Evolutionary conservation across 2,329 filamentous ascomycete genomes (phyloP).

Genomic region (Paecilomyces sp.): DNA sequence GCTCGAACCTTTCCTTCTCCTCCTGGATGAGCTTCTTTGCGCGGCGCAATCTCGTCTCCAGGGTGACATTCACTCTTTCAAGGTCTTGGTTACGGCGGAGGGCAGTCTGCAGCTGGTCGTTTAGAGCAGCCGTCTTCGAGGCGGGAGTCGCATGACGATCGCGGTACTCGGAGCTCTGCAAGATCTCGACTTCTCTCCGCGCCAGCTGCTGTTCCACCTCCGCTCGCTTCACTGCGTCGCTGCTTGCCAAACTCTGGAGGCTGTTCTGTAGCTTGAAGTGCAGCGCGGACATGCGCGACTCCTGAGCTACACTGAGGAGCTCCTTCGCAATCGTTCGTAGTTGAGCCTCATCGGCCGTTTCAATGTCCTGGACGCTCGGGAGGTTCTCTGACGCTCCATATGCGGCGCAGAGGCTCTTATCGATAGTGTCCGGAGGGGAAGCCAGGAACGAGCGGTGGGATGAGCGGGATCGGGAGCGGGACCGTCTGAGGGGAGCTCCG

Average conservation of each 20-base stretch:
- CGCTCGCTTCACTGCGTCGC: slow-evolving; percentile 77
- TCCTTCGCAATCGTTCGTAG: slow-evolving; percentile 49
- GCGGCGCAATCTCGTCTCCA: slow-evolving; percentile 60
- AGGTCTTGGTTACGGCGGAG: slow-evolving; percentile 57
- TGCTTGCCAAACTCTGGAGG: slow-evolving; percentile 73
- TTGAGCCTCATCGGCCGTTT: slow-evolving; percentile 43
- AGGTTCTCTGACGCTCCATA: slow-evolving; percentile 38
- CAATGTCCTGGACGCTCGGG: slow-evolving; percentile 46
- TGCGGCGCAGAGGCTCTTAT: slow-evolving; percentile 33
- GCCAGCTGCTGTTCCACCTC: slow-evolving; percentile 88
- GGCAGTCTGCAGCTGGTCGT: slow-evolving; percentile 52
- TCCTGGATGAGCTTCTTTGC: slow-evolving; percentile 74
- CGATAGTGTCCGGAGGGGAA: slow-evolving; percentile 43
- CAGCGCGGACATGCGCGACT: slow-evolving; percentile 73
- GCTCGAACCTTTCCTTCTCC: slow-evolving; percentile 65
- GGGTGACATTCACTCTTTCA: slow-evolving; percentile 56
- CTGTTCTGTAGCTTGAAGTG: slow-evolving; percentile 89
- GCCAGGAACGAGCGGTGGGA: slow-evolving; percentile 36
- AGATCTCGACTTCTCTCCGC: slow-evolving; percentile 76
- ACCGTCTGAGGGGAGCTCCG: slow-evolving; percentile 33
- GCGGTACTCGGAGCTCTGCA: slow-evolving; percentile 66
- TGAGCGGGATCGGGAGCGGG: slow-evolving; percentile 29
- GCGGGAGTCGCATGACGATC: slow-evolving; percentile 53
- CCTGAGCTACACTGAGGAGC: slow-evolving; percentile 49
- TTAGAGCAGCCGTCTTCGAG: slow-evolving; percentile 29